A percentile compares a stretch with the other conserved stretches of the same genome.
Evolutionary conservation across 1,284 basidiomycete genomes (phyloP).

Genomic region (Tilletia walkeri): DNA sequence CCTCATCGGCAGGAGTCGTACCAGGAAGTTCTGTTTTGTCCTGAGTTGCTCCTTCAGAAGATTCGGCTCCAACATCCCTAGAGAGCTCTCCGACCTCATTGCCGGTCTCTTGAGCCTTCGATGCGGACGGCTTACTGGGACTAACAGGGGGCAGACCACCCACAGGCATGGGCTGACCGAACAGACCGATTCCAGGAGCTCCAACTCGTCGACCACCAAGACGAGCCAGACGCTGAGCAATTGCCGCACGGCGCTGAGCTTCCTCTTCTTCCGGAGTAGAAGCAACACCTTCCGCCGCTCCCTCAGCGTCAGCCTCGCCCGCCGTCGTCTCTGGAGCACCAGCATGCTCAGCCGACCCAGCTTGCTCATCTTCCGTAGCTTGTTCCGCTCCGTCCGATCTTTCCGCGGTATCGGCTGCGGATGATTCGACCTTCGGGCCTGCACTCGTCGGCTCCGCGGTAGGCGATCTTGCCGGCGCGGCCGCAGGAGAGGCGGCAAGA

Average conservation of each 20-base stretch:
- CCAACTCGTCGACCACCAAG: slow-evolving; percentile 26
- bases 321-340: neutral
- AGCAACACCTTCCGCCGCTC: slow-evolving; percentile 21
- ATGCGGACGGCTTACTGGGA: slow-evolving; percentile 4
- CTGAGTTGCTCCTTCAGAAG: neutral
- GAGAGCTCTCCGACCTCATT: slow-evolving; percentile 3
- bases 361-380: too few relatives aligned
- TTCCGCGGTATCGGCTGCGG: neutral
- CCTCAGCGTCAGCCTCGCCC: slow-evolving; percentile 10
- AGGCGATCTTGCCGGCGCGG: neutral
- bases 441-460: neutral
- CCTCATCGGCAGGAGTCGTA: neutral
- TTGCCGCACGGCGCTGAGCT: slow-evolving; percentile 23
- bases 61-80: neutral
- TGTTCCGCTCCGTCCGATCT: neutral
- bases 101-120: neutral
- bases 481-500: neutral
- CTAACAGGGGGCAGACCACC: neutral
- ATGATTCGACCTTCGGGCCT: neutral
- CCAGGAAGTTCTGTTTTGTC: slow-evolving; percentile 7
- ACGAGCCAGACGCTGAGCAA: slow-evolving; percentile 25
- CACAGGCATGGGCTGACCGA: slow-evolving; percentile 17
- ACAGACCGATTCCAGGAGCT: slow-evolving; percentile 20
- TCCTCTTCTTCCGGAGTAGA: slow-evolving; percentile 25
- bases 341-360: too few relatives aligned